A percentile compares a stretch with the other conserved stretches of the same genome.
These are phyloP conservation scores for Paracorniculantispora psalliotae DNA, from an alignment of 2,329 filamentous ascomycete species.

Conservation along the genomic window DNA sequence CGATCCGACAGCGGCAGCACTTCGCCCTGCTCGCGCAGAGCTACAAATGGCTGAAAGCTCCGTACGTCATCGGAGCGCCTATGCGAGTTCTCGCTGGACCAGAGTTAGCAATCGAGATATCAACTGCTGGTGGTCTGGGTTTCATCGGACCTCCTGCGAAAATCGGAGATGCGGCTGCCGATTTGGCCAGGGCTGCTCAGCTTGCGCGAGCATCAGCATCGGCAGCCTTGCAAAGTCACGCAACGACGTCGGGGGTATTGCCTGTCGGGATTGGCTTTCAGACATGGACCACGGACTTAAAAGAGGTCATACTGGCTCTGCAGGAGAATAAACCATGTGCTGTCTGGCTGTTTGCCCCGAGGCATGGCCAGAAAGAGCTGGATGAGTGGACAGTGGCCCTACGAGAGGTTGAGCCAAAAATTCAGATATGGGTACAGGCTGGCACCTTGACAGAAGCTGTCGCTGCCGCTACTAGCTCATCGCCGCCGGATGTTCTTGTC, in stretches of 20 bases:
- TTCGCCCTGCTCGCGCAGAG: conserved; percentile 12
- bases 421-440: conserved; percentile 49
- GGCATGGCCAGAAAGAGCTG: conserved; percentile 30
- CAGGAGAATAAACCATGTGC: conserved; percentile 30
- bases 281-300: conserved; percentile 38
- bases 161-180: conserved; percentile 25
- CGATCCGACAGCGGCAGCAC: not conserved
- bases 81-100: conserved; percentile 61
- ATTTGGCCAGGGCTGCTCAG: conserved; percentile 26
- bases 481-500: conserved; percentile 45
- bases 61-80: conserved; percentile 56
- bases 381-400: conserved; percentile 42
- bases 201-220: conserved; percentile 19
- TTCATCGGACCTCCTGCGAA: conserved; percentile 38
- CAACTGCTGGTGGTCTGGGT: conserved; percentile 65
- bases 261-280: conserved; percentile 45
- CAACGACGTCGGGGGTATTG: conserved; percentile 20
- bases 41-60: conserved; percentile 31
- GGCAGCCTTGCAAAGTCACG: conserved; percentile 5
- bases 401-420: conserved; percentile 34
- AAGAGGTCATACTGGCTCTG: conserved; percentile 26
- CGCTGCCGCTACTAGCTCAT: conserved; percentile 29
- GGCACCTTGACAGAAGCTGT: conserved; percentile 44
- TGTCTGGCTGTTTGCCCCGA: conserved; percentile 45
- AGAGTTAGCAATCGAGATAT: conserved; percentile 55